Base-by-base conservation (phyloP, 129 eudicot genomes). In the Helichrysum umbraculigerum region DNA sequence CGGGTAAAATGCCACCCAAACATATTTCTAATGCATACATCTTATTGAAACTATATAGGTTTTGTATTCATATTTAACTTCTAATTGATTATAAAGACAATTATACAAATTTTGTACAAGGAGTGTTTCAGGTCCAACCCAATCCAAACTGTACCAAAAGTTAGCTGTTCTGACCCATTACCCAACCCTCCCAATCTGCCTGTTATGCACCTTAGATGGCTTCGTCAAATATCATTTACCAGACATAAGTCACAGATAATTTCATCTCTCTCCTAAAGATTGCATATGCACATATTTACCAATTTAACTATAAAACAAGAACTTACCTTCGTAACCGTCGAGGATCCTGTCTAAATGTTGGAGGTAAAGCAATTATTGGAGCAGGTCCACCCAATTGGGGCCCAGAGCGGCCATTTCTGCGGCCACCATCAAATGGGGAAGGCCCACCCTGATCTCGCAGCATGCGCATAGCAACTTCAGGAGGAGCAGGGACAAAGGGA, bases 401-500 rank as follows among this genome's bases (percentile, higher is more conserved):
- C 17, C 89, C 89, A 19, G 84, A 42, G 60, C 85, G 74, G 76
- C 88, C 96, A 81, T 84, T 94, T 85, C 96, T 89, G 35, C 96
- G 91, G 5, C 89, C 81, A 6, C 87, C 94, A 83, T 95, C 97
- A 78, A 95, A 91, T 20, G 96, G 88, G 25, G 93, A 59, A 19
- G 99, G 92, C 11, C 96, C 97, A 7, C 97, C 97, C 74, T 95
- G 99, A 30, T 95, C 99, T 44, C 96, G 85, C 68, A 95, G 32
- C 99, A 95, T 95, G 56, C 84, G 88, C 97, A 95, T 89, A 34
- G 99, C 99, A 80, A 95, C 94, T 78, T 95, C 99, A 71, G 97
- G 99, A 75, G 99, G 99, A 17, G 99, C 99, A 15, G 99, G 99
- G 70, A 95, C 96, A 81, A 95, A 95, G 15, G 99, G 99, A 30